Evolutionary conservation across 768 basidiomycete species (phyloP), one percentile per base, ranked within the genome.

Genomic region (Trametopsis cervina): DNA sequence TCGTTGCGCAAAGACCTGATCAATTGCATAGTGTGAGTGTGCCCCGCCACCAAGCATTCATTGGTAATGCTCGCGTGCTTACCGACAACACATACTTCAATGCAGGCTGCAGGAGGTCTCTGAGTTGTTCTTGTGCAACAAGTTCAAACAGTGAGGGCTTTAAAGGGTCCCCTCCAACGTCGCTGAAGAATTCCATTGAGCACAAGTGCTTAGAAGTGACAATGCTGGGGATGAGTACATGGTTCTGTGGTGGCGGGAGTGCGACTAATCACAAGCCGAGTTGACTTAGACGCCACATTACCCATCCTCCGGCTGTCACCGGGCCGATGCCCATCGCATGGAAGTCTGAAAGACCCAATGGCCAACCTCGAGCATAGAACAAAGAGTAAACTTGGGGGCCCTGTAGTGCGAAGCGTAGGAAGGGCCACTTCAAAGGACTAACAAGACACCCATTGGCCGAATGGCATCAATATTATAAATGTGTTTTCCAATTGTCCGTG

Each of bases 31-130:
- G 44, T 42, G 50, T 20, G 25, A n/a, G 26, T 45, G 27, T n/a
- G n/a, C n/a, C n/a, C n/a, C n/a, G n/a, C n/a, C n/a, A n/a, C n/a
- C n/a, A n/a, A n/a, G n/a, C n/a, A n/a, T n/a, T n/a, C n/a, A n/a
- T n/a, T n/a, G n/a, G n/a, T n/a, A n/a, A n/a, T n/a, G 27, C 11
- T n/a, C n/a, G n/a, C n/a, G n/a, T n/a, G 29, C 20, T 38, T 63
- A 94, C 94, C 52, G 87, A 86, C 26, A 98, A 70, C 39, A 94
- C 83, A 69, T 98, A 97, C 69, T 94, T 91, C 61, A 96, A 70
- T 12, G 94, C 92, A 26, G 95, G 95, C 59, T 97, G 94, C 11
- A 98, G 74, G 5, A 96, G 74, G 61, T 94, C 90, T 50, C 87
- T 72, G 17, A 98, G 78, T 62, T 97, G 93, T 56, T 96, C 94